Evolutionary conservation across 164 flowering plant genomes (phyloP), one percentile per base, ranked within the genome.

Genomic region (Magnolia kwangsiensis): DNA sequence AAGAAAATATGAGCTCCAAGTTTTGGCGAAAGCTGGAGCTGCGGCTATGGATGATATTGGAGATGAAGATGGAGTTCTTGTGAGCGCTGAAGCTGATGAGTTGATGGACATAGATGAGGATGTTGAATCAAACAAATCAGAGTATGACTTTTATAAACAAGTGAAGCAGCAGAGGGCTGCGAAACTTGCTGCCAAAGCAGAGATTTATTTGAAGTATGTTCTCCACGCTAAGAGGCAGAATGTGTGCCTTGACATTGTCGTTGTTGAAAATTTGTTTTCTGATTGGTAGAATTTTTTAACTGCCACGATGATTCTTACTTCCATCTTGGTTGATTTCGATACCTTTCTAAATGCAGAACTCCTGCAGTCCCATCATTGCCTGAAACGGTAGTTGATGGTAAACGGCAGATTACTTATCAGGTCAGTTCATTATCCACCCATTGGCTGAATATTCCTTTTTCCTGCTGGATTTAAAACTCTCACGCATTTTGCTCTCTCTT

Each of bases 101-200:
- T 74, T 63, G 21, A 78, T 51, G 72, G 85, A 83, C 69, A 85
- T 50, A 18, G 83, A 78, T 59, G 84, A 58, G 8, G 71, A 55
- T 14, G 73, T 7, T 67, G 78, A 76, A 67, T 21, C 74, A 16
- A 85, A 78, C 67, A 88, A 68, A 23, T 89, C 92, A 8, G 94
- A 86, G 84, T 89, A 90, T 82, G 99, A 93, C n/a, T 85, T 85
- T 64, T 91, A 91, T 81, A 77, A 86, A 78, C 86, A 89, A 88
- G 91, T 83, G 14, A 86, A 91, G 69, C 72, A 50, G 61, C 81
- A 82, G 69, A 78, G 88, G 74, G 86, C 83, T 72, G 89, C 85
- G 74, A 92, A 90, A 84, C 82, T 84, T 63, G 86, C 90, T 74
- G 88, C 88, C 29, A 90, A 94, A 81, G 86, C 89, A 72, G 84